Base-by-base conservation (phyloP, 345 rosid genomes). In the Toxicodendron radicans region DNA sequence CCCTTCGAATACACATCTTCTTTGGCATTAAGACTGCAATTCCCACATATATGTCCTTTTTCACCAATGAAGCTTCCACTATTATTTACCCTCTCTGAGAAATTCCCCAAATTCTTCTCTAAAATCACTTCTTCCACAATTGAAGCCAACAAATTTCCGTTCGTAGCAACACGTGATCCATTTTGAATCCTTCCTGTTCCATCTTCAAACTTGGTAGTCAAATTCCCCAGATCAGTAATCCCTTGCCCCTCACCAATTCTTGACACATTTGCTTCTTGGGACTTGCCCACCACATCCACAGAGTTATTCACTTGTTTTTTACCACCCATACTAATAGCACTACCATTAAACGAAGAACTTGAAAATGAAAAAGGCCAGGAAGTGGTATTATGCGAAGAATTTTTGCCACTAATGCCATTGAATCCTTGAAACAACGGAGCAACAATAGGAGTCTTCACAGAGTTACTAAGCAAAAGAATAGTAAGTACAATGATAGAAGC, bases 371-470 rank as follows among this genome's bases (percentile, higher is more conserved):
- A 81, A 41, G 69, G 87, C 83, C 71, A 80, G 43, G 8, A 38
- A 5, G 9, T 38, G 6, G 43, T 38, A 38, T 0, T 38, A 38
- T 38, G 43, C 0, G 43, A 38, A 38, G 43, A 9, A 5, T 38
- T 38, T 38, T 38, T 38, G 43, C 43, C 81, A 76, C 60, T 53
- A 52, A 83, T 79, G 67, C 12, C 46, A 68, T 76, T 80, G 76
- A 81, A 73, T 7, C 88, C 84, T 72, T 79, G 84, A 72, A 87
- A 77, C 67, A 85, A 70, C 73, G 87, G 86, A 43, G 85, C 56
- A 56, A 80, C 81, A 7, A 52, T 52, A 27, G 90, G 89, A 5
- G 81, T 68, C 38, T 58, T 78, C 32, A 86, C 56, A 6, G 92
- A 82, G 76, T 75, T 84, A 48, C 70, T 64, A n/a, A 90, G 79